phyloP scores from a whole-genome alignment of 441 rosid genomes.

The Corymbia calophylla region DNA sequence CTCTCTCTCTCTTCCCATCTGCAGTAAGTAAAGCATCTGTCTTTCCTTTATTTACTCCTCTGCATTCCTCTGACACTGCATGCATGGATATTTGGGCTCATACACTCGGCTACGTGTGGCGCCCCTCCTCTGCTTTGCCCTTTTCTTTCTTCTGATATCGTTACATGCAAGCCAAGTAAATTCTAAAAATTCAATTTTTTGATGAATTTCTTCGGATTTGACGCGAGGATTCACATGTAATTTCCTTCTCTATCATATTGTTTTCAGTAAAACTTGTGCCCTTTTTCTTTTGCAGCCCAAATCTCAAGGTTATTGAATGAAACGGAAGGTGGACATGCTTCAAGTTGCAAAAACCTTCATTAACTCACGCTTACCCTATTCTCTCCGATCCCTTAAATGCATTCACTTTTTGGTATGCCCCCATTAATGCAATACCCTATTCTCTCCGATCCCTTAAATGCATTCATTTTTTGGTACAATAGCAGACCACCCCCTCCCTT shows the following conservation, averaged over 20 bases:
- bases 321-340: too few relatives aligned
- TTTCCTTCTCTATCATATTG: background rate
- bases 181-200: background rate
- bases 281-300: too few relatives aligned
- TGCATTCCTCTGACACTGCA: background rate
- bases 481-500: too few relatives aligned
- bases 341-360: too few relatives aligned
- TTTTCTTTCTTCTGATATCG: background rate
- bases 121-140: background rate
- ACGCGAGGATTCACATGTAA: background rate
- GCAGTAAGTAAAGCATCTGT: background rate
- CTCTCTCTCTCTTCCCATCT: background rate
- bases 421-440: too few relatives aligned
- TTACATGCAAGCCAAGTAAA: background rate
- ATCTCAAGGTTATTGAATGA: too few relatives aligned
- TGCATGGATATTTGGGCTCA: slow-evolving; percentile 4
- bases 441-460: too few relatives aligned
- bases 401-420: too few relatives aligned
- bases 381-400: too few relatives aligned
- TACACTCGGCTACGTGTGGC: background rate
- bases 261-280: background rate
- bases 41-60: background rate
- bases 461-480: too few relatives aligned
- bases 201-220: background rate
- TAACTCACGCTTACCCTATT: too few relatives aligned